These are phyloP conservation scores for Trypanosoma lewisi DNA, from an alignment of 208 protist genomes.

Conservation along the genomic window DNA sequence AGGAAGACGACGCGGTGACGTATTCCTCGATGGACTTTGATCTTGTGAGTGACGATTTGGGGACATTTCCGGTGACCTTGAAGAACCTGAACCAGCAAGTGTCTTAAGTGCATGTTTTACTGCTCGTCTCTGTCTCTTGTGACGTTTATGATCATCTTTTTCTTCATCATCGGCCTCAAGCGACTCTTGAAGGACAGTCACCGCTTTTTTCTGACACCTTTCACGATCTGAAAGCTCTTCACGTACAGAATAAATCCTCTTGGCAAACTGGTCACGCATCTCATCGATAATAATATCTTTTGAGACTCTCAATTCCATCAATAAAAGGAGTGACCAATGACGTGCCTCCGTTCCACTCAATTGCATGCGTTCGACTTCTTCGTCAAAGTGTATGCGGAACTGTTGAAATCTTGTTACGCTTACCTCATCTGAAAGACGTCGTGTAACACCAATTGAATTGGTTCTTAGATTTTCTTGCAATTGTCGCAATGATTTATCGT, in stretches of 20 bases:
- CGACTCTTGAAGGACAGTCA: slow-evolving; percentile 13
- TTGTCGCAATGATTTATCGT: slow-evolving; percentile 3
- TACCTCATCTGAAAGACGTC: neutral
- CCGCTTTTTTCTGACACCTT: slow-evolving; percentile 7
- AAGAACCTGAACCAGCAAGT: neutral
- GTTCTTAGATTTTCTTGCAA: slow-evolving; percentile 3
- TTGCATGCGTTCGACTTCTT: slow-evolving; percentile 11
- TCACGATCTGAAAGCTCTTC: slow-evolving; percentile 5
- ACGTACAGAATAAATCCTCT: slow-evolving; percentile 1
- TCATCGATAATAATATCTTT: slow-evolving; percentile 14
- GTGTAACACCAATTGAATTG: neutral
- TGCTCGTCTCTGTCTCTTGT: neutral
- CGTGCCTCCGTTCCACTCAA: slow-evolving; percentile 4
- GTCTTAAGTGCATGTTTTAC: slow-evolving; percentile 5
- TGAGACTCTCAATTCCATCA: slow-evolving; percentile 9
- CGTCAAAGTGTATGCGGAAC: slow-evolving; percentile 10
- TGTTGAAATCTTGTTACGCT: neutral
- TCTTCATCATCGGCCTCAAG: neutral
- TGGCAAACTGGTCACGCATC: neutral
- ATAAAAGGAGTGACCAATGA: slow-evolving; percentile 6
- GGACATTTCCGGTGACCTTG: neutral
- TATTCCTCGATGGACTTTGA: neutral
- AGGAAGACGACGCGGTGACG: neutral
- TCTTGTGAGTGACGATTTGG: neutral
- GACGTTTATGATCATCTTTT: neutral